phyloP scores from a whole-genome alignment of 1,284 basidiomycete genomes.

The Wolfiporia cocos region DNA sequence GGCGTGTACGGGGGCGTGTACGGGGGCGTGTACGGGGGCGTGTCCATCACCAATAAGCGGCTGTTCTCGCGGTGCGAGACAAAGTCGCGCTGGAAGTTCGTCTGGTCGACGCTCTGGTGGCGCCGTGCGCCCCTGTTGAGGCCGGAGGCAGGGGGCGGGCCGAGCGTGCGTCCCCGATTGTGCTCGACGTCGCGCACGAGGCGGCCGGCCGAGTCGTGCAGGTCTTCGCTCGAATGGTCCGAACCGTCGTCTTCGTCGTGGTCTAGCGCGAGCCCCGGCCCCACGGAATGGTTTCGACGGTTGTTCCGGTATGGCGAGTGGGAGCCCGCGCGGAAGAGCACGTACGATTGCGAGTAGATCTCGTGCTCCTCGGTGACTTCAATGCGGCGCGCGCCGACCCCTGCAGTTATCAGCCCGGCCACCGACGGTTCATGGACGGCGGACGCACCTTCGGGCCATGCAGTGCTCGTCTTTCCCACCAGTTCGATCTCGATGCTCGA shows the following conservation, averaged over 20 bases:
- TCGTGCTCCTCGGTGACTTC: constrained; percentile 81
- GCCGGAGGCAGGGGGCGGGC: constrained; percentile 1
- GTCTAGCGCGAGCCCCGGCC: constrained; percentile 52
- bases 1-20: constrained; percentile 26
- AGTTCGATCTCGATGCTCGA: constrained; percentile 82
- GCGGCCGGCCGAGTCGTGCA: constrained; percentile 5
- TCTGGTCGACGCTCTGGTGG: constrained; percentile 30
- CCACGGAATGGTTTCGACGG: constrained; percentile 71
- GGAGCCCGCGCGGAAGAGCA: constrained; percentile 63
- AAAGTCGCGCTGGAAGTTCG: constrained; percentile 24
- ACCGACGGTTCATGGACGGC: neutral
- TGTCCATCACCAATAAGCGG: constrained; percentile 6
- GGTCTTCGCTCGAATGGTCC: constrained; percentile 20
- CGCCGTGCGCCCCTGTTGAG: constrained; percentile 14
- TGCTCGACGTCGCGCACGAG: constrained; percentile 8
- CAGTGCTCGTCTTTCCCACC: constrained; percentile 56
- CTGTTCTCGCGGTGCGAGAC: constrained; percentile 22
- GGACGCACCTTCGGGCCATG: constrained; percentile 82
- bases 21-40: constrained; percentile 5
- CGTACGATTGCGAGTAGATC: constrained; percentile 68
- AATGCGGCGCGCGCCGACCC: constrained; percentile 72
- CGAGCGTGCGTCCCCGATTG: constrained; percentile 15
- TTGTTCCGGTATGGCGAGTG: constrained; percentile 20
- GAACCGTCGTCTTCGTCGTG: constrained; percentile 33
- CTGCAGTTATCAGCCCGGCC: constrained; percentile 28